A percentile compares a stretch with the other conserved stretches of the same genome.
Evolutionary conservation across 768 basidiomycete genomes (phyloP).

Genomic region (Candolleomyces efflorescens): DNA sequence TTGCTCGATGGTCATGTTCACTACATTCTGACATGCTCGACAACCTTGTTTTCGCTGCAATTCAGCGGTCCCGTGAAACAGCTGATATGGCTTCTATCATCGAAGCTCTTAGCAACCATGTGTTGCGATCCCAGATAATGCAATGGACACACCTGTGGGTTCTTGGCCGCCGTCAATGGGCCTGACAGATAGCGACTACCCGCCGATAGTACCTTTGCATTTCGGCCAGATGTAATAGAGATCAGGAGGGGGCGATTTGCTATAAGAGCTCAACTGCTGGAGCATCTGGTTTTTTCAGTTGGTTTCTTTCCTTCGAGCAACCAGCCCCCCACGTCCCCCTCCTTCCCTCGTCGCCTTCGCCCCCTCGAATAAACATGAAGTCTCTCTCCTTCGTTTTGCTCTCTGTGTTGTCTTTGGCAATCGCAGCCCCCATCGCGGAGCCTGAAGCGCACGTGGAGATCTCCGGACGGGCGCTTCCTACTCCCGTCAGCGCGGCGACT

Average conservation of each 20-base stretch:
- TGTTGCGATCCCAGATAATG: background rate
- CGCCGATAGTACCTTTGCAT: too few species aligned
- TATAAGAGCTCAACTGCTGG: background rate
- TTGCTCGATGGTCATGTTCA: too few species aligned
- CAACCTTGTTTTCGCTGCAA: too few species aligned
- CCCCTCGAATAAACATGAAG: background rate
- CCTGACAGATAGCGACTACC: too few species aligned
- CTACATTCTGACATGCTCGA: too few species aligned
- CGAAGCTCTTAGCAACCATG: constrained; percentile 1
- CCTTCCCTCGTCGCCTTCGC: background rate
- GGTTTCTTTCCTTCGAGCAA: background rate
- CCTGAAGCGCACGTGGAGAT: background rate
- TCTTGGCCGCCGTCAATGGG: background rate
- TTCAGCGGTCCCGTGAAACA: background rate
- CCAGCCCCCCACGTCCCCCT: background rate
- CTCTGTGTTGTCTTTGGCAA: background rate
- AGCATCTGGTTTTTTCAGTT: background rate
- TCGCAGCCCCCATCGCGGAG: background rate
- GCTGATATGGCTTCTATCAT: background rate
- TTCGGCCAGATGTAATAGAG: too few species aligned
- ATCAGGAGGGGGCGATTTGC: background rate
- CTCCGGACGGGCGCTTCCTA: constrained; percentile 25
- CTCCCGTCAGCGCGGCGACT: constrained; percentile 26
- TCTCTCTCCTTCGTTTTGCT: background rate
- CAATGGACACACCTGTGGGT: too few species aligned